phyloP scores from a whole-genome alignment of 2,329 filamentous ascomycete species.

The Ophiobolus disseminans region DNA sequence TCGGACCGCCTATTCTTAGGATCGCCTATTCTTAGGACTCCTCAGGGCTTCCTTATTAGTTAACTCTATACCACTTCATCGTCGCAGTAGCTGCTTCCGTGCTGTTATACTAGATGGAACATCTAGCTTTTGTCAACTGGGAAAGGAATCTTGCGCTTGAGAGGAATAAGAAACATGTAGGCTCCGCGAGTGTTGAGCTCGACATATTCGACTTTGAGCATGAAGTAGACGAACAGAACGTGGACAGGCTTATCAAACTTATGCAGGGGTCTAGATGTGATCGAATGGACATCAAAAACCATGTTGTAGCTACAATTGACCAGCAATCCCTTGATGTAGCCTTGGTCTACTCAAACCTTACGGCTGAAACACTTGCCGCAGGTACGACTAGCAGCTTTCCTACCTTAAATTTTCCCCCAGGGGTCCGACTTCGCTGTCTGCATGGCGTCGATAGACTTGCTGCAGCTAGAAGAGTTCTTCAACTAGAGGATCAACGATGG shows the following conservation, averaged over 20 bases:
- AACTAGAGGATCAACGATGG: slow-evolving; percentile 1
- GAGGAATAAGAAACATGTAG: slow-evolving; percentile 3
- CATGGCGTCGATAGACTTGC: background rate
- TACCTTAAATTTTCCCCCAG: background rate
- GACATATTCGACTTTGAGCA: slow-evolving; percentile 5
- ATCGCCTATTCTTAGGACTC: too few species aligned
- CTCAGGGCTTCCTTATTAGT: too few species aligned
- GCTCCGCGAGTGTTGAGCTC: slow-evolving; percentile 7
- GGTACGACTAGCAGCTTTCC: background rate
- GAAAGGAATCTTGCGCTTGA: slow-evolving; percentile 7
- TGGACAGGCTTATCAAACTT: slow-evolving; percentile 4
- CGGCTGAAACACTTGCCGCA: background rate
- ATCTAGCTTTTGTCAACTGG: slow-evolving; percentile 4
- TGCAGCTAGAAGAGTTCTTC: background rate
- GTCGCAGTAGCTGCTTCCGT: too few species aligned
- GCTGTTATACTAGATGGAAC: slow-evolving; percentile 6
- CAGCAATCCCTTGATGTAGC: background rate
- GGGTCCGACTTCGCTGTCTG: slow-evolving; percentile 1
- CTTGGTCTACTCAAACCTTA: background rate
- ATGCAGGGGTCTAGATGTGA: slow-evolving; percentile 5
- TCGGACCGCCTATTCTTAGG: too few species aligned
- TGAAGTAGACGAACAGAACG: slow-evolving; percentile 5
- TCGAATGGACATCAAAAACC: slow-evolving; percentile 2
- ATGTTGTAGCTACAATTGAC: slow-evolving; percentile 3
- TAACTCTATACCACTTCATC: too few species aligned